Percentiles rank a stretch among this genome's conserved stretches.
phyloP scores from a whole-genome alignment of 1,284 basidiomycete species.

The Ganoderma multipileum region DNA sequence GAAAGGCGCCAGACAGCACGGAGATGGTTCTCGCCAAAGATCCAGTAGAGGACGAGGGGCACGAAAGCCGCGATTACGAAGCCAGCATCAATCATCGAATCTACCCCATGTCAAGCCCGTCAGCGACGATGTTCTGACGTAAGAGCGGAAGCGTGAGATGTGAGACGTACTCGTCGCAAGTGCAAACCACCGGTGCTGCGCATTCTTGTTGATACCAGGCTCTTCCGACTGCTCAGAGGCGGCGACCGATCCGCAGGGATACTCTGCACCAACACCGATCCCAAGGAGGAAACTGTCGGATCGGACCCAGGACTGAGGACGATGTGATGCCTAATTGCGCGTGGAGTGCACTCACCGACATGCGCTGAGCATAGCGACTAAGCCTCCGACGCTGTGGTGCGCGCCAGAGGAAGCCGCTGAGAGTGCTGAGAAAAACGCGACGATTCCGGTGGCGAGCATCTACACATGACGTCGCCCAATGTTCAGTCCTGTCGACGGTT shows the following conservation, averaged over 20 bases:
- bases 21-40: constrained; percentile 85
- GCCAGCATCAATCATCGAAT: constrained; percentile 89
- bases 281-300: constrained; percentile 77
- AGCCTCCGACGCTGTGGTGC: constrained; percentile 69
- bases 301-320: not conserved
- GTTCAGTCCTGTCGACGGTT: not conserved
- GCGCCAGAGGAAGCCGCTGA: constrained; percentile 87
- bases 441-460: constrained; percentile 82
- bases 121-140: not conserved
- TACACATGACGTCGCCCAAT: constrained; percentile 36
- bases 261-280: constrained; percentile 89
- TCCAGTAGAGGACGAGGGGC: constrained; percentile 86
- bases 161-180: constrained; percentile 76
- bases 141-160: constrained; percentile 34
- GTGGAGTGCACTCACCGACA: constrained; percentile 63
- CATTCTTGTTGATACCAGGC: constrained; percentile 73
- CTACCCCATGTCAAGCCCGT: constrained; percentile 41
- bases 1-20: constrained; percentile 89
- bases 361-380: constrained; percentile 80
- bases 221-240: constrained; percentile 92
- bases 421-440: constrained; percentile 81
- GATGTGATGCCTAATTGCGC: not conserved
- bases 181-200: constrained; percentile 88
- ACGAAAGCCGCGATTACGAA: constrained; percentile 88
- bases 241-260: constrained; percentile 92